Evolutionary conservation across 768 basidiomycete genomes (phyloP), one percentile per base, ranked within the genome.

Genomic region (Auricularia auricula-judae): DNA sequence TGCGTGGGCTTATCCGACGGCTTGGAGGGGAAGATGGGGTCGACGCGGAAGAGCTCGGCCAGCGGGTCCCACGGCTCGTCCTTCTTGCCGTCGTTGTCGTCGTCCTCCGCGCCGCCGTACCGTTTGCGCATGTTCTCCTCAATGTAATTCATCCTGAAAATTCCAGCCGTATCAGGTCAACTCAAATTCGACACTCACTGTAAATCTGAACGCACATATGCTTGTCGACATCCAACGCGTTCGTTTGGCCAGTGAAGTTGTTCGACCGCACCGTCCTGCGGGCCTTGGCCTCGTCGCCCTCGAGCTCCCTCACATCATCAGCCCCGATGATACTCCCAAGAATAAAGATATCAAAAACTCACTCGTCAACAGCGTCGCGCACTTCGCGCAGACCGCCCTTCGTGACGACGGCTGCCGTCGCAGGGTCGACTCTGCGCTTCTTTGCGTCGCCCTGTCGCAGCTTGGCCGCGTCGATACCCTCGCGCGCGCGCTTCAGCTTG

Each of bases 241-340:
- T 96, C 3, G 96, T 99, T 76, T 98, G 96, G 67, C 95, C 92
- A 0, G 97, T 99, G 72, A 99, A 98, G 29, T 42, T 97, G 75
- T 91, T 96, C 23, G 85, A 78, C 47, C 93, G 80, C 2, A 95
- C 87, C 4, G 87, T 83, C 62, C 86, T 80, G 65, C 91, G 80
- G 10, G 89, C 86, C 65, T 84, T 87, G 2, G 87, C 84, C 63
- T 86, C 85, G 36, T 85, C 82, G 56, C 39, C 86, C 51, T 83
- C 75, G 29, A 65, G 62, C 83, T 66, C 82, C 79, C 44, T 88
- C 86, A 0, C 84, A 87, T 65, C 10, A 36, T 3, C 56, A 47
- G 35, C 35, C 11, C 33, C 42, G 34, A 33, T 39, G 35, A 33
- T 29, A 56, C 2, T 23, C 4, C 36, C 3, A 11, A 53, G 3